Base-by-base conservation (phyloP, 345 rosid species). In the Erucastrum elatum region DNA sequence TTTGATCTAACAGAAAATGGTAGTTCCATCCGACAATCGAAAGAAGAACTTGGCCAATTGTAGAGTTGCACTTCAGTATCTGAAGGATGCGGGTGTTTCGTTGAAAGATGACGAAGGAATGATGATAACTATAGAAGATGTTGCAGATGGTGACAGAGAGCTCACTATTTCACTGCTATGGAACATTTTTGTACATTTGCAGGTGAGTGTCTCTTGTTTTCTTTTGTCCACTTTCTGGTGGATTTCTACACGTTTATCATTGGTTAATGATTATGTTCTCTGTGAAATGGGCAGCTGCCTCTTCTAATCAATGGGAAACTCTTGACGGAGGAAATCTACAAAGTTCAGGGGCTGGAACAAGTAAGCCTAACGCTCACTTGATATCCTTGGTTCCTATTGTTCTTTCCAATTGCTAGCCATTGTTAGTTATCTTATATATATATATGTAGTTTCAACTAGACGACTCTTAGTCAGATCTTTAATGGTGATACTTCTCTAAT, bases 181-280 rank as follows among this genome's bases (percentile, higher is more conserved):
- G 97, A 94, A 89, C 81, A 85, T 90, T 71, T 94, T 94, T 87
- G 85, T 88, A 65, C 92, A 90, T 77, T 74, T 92, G 82, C 98
- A 94, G 94, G 98, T 91, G n/a, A 39, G 78, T 68, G 37, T n/a
- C 75, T 66, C 58, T 62, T 63, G 2, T 76, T 60, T 39, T 64
- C 33, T 51, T 44, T 13, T 55, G 30, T 17, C 56, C 41, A 37
- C 0, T 30, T 64, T 75, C 25, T 70, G n/a, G 29, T 5, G 30
- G 63, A 56, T 63, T 55, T 51, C 49, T 69, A 12, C 25, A 74
- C 3, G 12, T 5, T 46, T 70, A 35, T 59, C 44, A 65, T 61
- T 65, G 26, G 6, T 76, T 44, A 58, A 64, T 66, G 33, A 2
- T 76, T 59, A 58, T 69, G 29, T 73, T 25, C 41, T 71, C 34